Base-by-base conservation (phyloP, 1,284 basidiomycete species). In the Ganoderma lucidum region DNA sequence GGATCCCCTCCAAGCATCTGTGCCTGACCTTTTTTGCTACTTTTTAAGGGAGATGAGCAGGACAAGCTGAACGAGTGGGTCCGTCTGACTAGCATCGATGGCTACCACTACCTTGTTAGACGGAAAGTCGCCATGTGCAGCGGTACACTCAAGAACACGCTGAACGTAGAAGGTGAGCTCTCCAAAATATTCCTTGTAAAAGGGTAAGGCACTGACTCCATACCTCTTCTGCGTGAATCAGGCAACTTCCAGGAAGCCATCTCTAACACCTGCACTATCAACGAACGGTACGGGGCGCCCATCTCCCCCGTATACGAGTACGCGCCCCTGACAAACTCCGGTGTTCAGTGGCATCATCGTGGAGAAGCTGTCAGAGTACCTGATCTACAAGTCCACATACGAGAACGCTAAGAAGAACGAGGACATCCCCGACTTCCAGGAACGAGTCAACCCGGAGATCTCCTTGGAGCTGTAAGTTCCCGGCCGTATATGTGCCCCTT, bases 341-440 rank as follows among this genome's bases (percentile, higher is more conserved):
- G 14, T 58, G 53, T 44, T 32, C 75, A 94, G 93, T 39, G 91
- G 88, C 2, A 86, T 91, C 48, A 89, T 96, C 35, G 88, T 94
- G 2, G 93, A 96, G 78, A 95, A 94, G 76, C 83, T 96, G 41
- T 84, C 92, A 51, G 94, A 96, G 78, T 96, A 94, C 77, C 89
- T 96, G 80, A 82, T 87, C 65, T 95, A 93, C 85, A 94, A 93
- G 80, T 83, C 88, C 0, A 83, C 90, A 69, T 93, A 94, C 77
- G 86, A 89, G 67, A 83, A 84, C 17, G 82, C 81, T 0, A 80
- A 85, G 2, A 92, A 71, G 63, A 71, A 90, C 71, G 90, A 92
- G 72, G 92, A 94, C 58, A 83, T 95, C 28, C 93, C 94, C 23
- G 93, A 96, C 70, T 92, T 95, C 72, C 83, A 87, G 76, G 93